Percentiles rank a stretch among this genome's conserved stretches.
Evolutionary conservation across 2,329 filamentous ascomycete genomes (phyloP).

Genomic region (Neofusicoccum laricinum): DNA sequence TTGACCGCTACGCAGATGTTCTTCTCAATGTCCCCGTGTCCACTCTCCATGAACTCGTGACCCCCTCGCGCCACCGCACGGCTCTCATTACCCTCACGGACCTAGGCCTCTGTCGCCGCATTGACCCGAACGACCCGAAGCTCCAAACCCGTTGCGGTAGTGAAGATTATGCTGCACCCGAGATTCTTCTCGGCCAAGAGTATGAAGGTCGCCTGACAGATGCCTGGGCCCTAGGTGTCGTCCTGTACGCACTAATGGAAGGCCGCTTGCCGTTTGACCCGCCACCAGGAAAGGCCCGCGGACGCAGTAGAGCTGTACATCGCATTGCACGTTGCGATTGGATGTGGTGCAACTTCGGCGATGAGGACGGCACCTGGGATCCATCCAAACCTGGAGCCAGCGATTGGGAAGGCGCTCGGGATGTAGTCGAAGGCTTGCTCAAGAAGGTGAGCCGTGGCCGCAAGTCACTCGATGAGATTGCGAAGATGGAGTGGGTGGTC

Average conservation of each 20-base stretch:
- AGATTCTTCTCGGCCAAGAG: constrained; percentile 90
- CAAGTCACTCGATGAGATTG: constrained; percentile 72
- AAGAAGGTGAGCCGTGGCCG: constrained; percentile 75
- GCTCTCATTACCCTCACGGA: constrained; percentile 88
- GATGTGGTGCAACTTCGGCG: constrained; percentile 85
- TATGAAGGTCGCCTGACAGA: constrained; percentile 93
- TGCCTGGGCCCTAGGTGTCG: constrained; percentile 90
- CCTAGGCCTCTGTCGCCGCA: constrained; percentile 81
- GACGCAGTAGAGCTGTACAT: constrained; percentile 75
- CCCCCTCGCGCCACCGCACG: constrained; percentile 75
- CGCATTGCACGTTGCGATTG: constrained; percentile 95
- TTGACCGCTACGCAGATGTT: constrained; percentile 62
- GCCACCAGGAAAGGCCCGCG: constrained; percentile 72
- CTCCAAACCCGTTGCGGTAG: constrained; percentile 93
- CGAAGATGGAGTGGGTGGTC: constrained; percentile 70
- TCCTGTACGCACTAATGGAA: constrained; percentile 91
- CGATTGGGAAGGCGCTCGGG: constrained; percentile 71
- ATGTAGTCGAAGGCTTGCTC: constrained; percentile 78
- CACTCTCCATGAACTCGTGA: constrained; percentile 60
- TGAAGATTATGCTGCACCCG: constrained; percentile 94
- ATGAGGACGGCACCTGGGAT: constrained; percentile 85
- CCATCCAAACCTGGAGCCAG: constrained; percentile 61
- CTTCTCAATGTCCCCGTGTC: constrained; percentile 77
- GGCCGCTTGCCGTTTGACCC: constrained; percentile 92
- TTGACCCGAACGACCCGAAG: constrained; percentile 75